phyloP scores from a whole-genome alignment of 495 filamentous ascomycete genomes.

The Talaromyces proteolyticus region DNA sequence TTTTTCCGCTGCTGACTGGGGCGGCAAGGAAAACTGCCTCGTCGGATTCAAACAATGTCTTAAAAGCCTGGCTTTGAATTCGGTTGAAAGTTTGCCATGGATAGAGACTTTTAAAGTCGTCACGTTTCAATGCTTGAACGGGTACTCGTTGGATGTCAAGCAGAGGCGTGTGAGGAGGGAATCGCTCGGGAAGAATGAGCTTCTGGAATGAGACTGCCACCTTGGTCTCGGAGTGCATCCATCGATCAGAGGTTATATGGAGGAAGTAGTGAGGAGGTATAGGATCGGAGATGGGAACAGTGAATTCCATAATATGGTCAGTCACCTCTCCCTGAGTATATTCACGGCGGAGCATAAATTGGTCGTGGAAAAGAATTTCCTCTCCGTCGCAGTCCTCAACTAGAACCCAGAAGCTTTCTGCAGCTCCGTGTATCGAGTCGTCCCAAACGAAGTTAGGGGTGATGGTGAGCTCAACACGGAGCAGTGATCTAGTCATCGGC shows the following conservation, averaged over 20 bases:
- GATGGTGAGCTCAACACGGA: conserved; percentile 90
- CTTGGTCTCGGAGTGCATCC: conserved; percentile 97
- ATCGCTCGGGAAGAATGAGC: conserved; percentile 88
- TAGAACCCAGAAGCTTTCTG: conserved; percentile 94
- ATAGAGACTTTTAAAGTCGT: conserved; percentile 78
- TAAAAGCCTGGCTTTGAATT: conserved; percentile 95
- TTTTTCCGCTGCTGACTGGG: conserved; percentile 92
- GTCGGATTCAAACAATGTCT: conserved; percentile 80
- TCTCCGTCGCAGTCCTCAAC: conserved; percentile 98
- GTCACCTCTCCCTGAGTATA: conserved; percentile 77
- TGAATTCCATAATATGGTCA: conserved; percentile 96
- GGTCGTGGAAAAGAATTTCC: conserved; percentile 92
- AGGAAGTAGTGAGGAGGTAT: conserved; percentile 99
- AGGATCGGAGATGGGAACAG: conserved; percentile 90
- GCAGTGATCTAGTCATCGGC: conserved; percentile 91
- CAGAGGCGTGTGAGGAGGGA: conserved; percentile 86
- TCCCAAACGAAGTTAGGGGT: conserved; percentile 97
- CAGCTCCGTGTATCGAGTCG: conserved; percentile 74
- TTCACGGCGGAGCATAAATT: conserved; percentile 83
- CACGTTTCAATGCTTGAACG: conserved; percentile 77
- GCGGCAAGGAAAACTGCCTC: conserved; percentile 90
- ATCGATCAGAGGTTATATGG: conserved; percentile 85
- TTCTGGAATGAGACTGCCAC: conserved; percentile 92
- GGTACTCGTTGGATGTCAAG: conserved; percentile 88
- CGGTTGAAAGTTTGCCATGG: conserved; percentile 92